Conservation (phyloP, 2,329 filamentous ascomycete species). For the Penicillium sp. region DNA sequence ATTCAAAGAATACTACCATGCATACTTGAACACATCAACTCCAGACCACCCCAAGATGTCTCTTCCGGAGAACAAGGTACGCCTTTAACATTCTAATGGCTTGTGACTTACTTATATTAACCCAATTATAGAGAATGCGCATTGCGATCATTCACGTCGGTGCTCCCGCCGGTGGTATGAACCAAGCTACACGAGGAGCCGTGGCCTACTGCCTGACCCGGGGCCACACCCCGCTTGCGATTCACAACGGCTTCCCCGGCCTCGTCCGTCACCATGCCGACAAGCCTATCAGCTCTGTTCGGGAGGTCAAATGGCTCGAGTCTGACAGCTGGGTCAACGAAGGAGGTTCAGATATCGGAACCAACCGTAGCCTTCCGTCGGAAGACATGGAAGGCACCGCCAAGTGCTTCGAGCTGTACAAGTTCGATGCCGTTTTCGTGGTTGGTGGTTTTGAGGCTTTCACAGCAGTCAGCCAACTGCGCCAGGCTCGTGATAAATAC, state of each 20-base stretch:
- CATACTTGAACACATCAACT: conserved; percentile 87
- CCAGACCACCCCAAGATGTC: conserved; percentile 69
- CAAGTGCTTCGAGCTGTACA: conserved; percentile 78
- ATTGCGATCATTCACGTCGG: conserved; percentile 97
- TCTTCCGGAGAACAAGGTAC: conserved; percentile 69
- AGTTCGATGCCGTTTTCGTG: conserved; percentile 87
- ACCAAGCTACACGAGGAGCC: conserved; percentile 88
- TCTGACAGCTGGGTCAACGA: conserved; percentile 94
- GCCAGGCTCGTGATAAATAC: conserved; percentile 74
- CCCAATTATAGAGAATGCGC: conserved; percentile 67
- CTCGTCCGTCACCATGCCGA: conserved; percentile 88
- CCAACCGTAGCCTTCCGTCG: conserved; percentile 86
- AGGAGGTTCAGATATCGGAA: conserved; percentile 96
- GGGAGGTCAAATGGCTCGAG: conserved; percentile 87
- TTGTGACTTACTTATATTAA: conserved; percentile 28
- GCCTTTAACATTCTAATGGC: conserved; percentile 21
- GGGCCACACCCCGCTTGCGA: conserved; percentile 88
- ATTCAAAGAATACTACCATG: conserved; percentile 87
- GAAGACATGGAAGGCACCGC: conserved; percentile 85
- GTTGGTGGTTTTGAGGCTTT: conserved; percentile 97
- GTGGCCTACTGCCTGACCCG: conserved; percentile 89
- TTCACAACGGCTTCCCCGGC: conserved; percentile 96
- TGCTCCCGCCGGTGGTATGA: conserved; percentile 96
- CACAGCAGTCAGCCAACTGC: conserved; percentile 84
- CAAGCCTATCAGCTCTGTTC: conserved; percentile 76